Evolutionary conservation across 352 stramenopile genomes (phyloP), one percentile per base, ranked within the genome.

Genomic region (Halophytophthora batemanensis): DNA sequence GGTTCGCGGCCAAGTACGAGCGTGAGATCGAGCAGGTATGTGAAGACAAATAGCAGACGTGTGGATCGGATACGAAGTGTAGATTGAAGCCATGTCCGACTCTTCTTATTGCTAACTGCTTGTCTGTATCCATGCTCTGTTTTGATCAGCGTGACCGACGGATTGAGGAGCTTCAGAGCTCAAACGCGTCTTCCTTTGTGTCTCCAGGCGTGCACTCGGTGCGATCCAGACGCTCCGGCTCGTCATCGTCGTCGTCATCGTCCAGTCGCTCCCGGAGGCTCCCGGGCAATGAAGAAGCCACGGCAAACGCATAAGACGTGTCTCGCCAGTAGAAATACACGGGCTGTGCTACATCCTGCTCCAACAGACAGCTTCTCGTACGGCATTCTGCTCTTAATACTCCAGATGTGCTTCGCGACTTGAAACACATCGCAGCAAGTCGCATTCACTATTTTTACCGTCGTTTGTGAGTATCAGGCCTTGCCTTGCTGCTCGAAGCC

Each of bases 1-100:
- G 81, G 11, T 93, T 93, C 41, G 83, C 79, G 1, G 83, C 77
- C 5, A 91, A 92, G 49, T 93, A 93, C 31, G 83, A 93, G 53
- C 71, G 71, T 12, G 83, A 93, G 46, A 87, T 93, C 45, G 78
- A 93, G 50, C 68, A 88, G 71, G 82, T 90, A 50, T 36, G 64
- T 29, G 15, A 7, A 38, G 33, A 38, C 3, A 13, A 14, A 38
- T 13, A 14, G 3, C 33, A 14, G 3, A 38, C 11, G 15, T 3
- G 11, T 38, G 33, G 33, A 28, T 21, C 6, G 7, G 21, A 35
- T 18, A 1, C 3, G 25, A 8, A 31, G 25, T n/a, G 35, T 8
- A 17, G 35, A 33, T 53, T 17, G 21, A 52, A 12, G 6, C 50
- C n/a, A n/a, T 39, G 14, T 34, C 41, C 54, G 1, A 51, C 44